A percentile compares a stretch with the other conserved stretches of the same genome.
These are phyloP conservation scores for Capsicum baccatum DNA, from an alignment of 257 asterid genomes.

Conservation along the genomic window DNA sequence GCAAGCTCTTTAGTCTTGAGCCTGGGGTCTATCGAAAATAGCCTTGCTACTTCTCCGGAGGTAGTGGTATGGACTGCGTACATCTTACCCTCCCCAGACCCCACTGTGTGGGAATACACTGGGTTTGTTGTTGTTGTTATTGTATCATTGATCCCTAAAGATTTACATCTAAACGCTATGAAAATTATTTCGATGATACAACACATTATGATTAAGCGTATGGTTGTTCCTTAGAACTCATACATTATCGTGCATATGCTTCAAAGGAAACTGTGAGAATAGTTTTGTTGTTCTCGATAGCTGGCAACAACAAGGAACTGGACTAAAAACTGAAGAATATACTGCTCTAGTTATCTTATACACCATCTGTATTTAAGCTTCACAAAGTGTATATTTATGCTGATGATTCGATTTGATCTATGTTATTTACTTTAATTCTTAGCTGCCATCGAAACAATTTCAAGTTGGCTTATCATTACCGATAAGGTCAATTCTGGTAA, in stretches of 20 bases:
- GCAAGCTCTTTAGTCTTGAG: background rate
- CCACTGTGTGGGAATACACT: no score
- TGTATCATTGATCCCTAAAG: background rate
- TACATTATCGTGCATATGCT: background rate
- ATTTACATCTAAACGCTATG: background rate
- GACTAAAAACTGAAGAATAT: background rate
- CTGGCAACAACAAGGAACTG: background rate
- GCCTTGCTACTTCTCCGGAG: no score
- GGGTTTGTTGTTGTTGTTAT: background rate
- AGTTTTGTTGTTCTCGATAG: background rate
- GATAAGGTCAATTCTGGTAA: background rate
- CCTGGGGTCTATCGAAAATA: no score
- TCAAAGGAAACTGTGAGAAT: background rate
- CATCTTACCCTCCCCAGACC: no score
- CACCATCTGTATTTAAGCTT: no score
- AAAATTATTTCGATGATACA: background rate
- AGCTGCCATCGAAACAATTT: background rate
- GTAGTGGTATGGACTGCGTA: no score
- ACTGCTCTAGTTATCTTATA: no score
- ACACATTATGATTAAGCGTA: background rate
- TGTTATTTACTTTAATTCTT: background rate
- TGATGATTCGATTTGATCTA: background rate
- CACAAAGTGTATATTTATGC: no score
- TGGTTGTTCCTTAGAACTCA: background rate
- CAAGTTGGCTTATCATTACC: background rate